Evolutionary conservation across 2,329 filamentous ascomycete genomes (phyloP).

Genomic region (Cercospora sesami): DNA sequence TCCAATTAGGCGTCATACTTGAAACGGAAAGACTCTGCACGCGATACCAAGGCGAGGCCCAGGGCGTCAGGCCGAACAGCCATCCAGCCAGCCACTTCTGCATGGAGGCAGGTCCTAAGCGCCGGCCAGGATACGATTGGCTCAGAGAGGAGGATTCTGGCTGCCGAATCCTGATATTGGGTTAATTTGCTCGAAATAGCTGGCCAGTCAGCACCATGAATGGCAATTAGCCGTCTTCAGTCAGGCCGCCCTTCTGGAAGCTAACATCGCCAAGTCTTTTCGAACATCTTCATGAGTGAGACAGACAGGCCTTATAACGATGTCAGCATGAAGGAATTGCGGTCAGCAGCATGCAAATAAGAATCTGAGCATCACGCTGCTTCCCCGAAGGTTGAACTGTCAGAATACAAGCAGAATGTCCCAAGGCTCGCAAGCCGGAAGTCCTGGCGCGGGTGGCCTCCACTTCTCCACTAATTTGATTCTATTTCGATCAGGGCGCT

Average conservation of each 20-base stretch:
- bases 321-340: background rate
- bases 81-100: constrained; percentile 22
- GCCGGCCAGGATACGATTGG: constrained; percentile 23
- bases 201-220: background rate
- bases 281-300: background rate
- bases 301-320: background rate
- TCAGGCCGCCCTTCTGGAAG: background rate
- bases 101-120: constrained; percentile 21
- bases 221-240: constrained; percentile 16
- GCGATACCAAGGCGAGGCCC: constrained; percentile 2
- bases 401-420: background rate
- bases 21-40: constrained; percentile 22
- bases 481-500: constrained; percentile 27
- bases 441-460: background rate
- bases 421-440: background rate
- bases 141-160: constrained; percentile 11
- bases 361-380: background rate
- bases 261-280: background rate
- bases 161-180: background rate
- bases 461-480: constrained; percentile 22
- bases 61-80: constrained; percentile 12
- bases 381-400: background rate
- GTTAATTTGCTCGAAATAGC: constrained; percentile 27
- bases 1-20: constrained; percentile 4
- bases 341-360: background rate